phyloP scores from a whole-genome alignment of 306 rosid genomes.

The Trichosanthes cucumerina region DNA sequence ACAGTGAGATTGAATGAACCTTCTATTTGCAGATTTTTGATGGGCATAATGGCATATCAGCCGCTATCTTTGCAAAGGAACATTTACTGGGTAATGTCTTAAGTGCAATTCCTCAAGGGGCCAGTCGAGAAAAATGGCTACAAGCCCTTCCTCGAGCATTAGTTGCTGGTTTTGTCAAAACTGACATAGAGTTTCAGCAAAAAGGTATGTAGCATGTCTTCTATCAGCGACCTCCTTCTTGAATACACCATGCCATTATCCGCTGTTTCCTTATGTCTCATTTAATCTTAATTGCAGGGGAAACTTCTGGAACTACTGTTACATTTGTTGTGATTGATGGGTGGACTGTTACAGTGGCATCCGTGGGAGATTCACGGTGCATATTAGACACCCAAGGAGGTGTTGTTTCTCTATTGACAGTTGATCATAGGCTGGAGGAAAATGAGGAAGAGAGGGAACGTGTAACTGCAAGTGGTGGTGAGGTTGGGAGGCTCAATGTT shows the following conservation, averaged over 20 bases:
- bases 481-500: slow-evolving; percentile 95
- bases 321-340: slow-evolving; percentile 84
- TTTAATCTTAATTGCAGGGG: slow-evolving; percentile 44
- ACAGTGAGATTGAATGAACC: slow-evolving; percentile 16
- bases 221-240: neutral
- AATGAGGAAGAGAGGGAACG: slow-evolving; percentile 94
- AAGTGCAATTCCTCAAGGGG: slow-evolving; percentile 91
- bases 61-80: slow-evolving; percentile 86
- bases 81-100: slow-evolving; percentile 62
- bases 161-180: slow-evolving; percentile 94
- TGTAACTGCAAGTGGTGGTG: slow-evolving; percentile 99
- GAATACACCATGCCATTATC: neutral
- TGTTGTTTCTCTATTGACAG: slow-evolving; percentile 84
- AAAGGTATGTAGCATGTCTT: slow-evolving; percentile 36
- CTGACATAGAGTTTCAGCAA: slow-evolving; percentile 96
- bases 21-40: slow-evolving; percentile 72
- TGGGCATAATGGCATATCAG: slow-evolving; percentile 96
- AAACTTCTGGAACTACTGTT: slow-evolving; percentile 98
- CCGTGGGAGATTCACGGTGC: slow-evolving; percentile 98
- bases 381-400: slow-evolving; percentile 93
- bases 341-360: slow-evolving; percentile 97
- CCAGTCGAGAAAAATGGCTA: slow-evolving; percentile 87
- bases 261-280: slow-evolving; percentile 7
- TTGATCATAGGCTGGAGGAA: slow-evolving; percentile 94
- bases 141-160: slow-evolving; percentile 94